Evolutionary conservation across 192 early-diverging fungal species (phyloP), one percentile per base, ranked within the genome.

Genomic region (Backusella parvicylindrica): DNA sequence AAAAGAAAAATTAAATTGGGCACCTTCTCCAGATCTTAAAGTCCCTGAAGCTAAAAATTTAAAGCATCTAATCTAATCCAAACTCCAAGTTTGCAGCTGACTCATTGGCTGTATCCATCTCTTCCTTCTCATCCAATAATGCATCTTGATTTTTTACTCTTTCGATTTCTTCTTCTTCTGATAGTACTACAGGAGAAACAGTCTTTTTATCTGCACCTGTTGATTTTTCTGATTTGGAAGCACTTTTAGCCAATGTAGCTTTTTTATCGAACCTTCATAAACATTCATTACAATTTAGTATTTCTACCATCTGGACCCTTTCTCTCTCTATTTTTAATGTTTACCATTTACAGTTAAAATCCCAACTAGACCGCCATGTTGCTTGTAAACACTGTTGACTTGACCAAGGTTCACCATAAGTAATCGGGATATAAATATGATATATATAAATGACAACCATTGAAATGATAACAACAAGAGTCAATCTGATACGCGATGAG

Each of bases 331-430:
- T 1, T 47, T 47, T 47, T 23, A 50, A 21, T 21, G 5, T 72
- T 81, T 73, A 81, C 79, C 60, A 71, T 8, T 60, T 41, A 63
- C 79, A 81, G 38, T 81, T 75, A 56, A 81, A 81, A 60, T 82
- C 76, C 96, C 96, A 99, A 1, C 86, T 85, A 13, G 75, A 84
- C 41, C 92, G 74, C 91, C 92, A 90, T 84, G 95, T 98, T 70
- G 93, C 83, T 13, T 87, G 82, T 76, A 92, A 76, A 81, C 97
- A 99, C 11, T 88, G 81, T 31, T 86, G 76, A 64, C 88, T 91
- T 35, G 87, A 90, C 95, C 94, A 96, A 49, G 87, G 79, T 38
- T 83, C 85, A 64, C 95, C 95, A 85, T 99, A 99, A 0, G 94
- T 89, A 33, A 98, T 68, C 26, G 95, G 96, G 26, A 91, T 90